Percentiles rank a stretch among this genome's conserved stretches.
These are phyloP conservation scores for Penicillium glabrum DNA, from an alignment of 2,329 filamentous ascomycete genomes.

Conservation along the genomic window DNA sequence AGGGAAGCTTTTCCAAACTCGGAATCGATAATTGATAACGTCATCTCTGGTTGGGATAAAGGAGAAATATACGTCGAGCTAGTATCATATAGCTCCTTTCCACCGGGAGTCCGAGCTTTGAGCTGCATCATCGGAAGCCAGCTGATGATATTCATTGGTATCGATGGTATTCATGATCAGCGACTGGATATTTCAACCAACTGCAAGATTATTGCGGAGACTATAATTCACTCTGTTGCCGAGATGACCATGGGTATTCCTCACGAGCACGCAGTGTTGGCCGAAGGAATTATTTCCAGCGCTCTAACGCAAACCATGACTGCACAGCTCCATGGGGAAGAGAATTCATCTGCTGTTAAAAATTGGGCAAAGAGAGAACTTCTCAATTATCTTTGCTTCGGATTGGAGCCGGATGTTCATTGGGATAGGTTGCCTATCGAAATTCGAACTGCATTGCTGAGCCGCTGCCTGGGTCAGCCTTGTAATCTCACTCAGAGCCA, in stretches of 20 bases:
- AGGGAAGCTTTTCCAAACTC: conserved; percentile 48
- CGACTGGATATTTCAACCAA: conserved; percentile 35
- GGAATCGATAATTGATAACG: conserved; percentile 33
- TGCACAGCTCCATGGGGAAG: conserved; percentile 34
- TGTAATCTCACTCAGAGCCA: conserved; percentile 42
- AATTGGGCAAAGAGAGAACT: conserved; percentile 47
- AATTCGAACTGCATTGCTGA: conserved; percentile 48
- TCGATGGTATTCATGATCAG: conserved; percentile 30
- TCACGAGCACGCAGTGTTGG: conserved; percentile 37
- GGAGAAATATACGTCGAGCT: conserved; percentile 35
- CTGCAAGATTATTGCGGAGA: conserved; percentile 41
- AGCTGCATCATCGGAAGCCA: conserved; percentile 30
- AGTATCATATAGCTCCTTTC: conserved; percentile 32
- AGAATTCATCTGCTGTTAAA: conserved; percentile 40
- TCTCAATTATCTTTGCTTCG: conserved; percentile 49
- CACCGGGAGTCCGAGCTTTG: conserved; percentile 36
- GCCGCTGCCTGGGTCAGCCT: conserved; percentile 46
- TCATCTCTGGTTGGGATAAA: conserved; percentile 34
- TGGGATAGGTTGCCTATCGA: conserved; percentile 53
- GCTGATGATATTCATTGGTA: conserved; percentile 33
- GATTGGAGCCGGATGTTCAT: conserved; percentile 50
- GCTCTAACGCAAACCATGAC: conserved; percentile 36
- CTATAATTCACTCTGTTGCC: conserved; percentile 37
- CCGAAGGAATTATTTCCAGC: conserved; percentile 34
- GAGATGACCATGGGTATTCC: conserved; percentile 36